Evolutionary conservation across 2,329 filamentous ascomycete species (phyloP).

Genomic region (Apiospora phragmitis): DNA sequence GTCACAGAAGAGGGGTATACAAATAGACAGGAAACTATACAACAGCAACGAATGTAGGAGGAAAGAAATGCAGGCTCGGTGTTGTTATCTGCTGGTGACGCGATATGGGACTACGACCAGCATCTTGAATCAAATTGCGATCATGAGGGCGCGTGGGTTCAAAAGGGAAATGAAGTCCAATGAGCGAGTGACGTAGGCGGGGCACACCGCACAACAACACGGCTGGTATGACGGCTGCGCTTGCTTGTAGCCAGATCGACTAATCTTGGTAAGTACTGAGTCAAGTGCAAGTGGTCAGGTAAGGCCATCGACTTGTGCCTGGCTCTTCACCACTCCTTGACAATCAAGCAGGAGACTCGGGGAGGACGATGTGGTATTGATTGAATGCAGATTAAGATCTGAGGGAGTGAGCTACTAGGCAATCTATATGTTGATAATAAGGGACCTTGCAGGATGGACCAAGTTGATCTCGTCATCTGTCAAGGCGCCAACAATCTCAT

Average conservation of each 20-base stretch:
- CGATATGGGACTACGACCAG: background rate
- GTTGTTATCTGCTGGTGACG: conserved; percentile 5
- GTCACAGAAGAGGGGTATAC: background rate
- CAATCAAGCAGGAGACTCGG: background rate
- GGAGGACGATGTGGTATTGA: background rate
- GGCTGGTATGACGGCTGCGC: background rate
- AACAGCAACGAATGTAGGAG: conserved; percentile 5
- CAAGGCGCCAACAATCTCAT: background rate
- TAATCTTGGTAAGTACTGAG: too few relatives aligned
- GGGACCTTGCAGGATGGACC: conserved; percentile 1
- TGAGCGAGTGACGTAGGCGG: conserved; percentile 12
- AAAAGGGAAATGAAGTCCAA: background rate
- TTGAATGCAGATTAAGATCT: background rate
- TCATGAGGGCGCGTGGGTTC: background rate
- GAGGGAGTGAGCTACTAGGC: background rate
- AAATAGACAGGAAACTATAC: background rate
- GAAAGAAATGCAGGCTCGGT: background rate
- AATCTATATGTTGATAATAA: background rate
- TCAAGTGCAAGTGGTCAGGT: background rate
- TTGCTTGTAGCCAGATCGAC: background rate
- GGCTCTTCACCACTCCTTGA: background rate
- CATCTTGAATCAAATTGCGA: conserved; percentile 9
- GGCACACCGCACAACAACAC: background rate
- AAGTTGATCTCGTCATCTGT: background rate
- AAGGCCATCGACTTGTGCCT: background rate